These are phyloP conservation scores for Torrubiella hemipterigena DNA, from an alignment of 2,329 filamentous ascomycete genomes.

Conservation along the genomic window DNA sequence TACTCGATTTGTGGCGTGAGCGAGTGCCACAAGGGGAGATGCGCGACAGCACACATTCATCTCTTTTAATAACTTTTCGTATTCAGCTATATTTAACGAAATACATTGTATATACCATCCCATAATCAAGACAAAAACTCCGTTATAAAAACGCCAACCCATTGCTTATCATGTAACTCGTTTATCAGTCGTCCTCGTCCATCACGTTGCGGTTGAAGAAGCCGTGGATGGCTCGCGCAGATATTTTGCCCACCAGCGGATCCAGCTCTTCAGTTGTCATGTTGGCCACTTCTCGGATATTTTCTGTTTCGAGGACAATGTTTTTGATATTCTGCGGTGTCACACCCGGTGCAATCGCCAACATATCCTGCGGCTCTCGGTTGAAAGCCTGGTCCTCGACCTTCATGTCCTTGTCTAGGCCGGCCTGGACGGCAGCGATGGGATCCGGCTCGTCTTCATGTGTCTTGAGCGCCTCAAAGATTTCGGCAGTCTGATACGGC, in stretches of 20 bases:
- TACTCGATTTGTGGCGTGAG: too few relatives aligned
- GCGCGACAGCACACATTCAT: too few relatives aligned
- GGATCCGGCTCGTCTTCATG: constrained; percentile 86
- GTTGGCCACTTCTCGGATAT: constrained; percentile 73
- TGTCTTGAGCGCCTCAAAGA: constrained; percentile 87
- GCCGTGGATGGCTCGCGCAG: constrained; percentile 59
- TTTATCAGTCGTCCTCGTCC: constrained; percentile 32
- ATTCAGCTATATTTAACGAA: too few relatives aligned
- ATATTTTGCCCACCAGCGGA: constrained; percentile 64
- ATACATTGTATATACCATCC: too few relatives aligned
- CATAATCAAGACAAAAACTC: too few relatives aligned
- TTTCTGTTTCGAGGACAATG: constrained; percentile 61
- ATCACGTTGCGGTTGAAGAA: constrained; percentile 66
- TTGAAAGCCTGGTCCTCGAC: constrained; percentile 66
- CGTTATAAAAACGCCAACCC: too few relatives aligned
- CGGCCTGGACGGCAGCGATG: constrained; percentile 70
- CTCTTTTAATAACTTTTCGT: too few relatives aligned
- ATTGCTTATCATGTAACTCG: not conserved
- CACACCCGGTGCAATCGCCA: constrained; percentile 73
- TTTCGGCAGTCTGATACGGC: constrained; percentile 93
- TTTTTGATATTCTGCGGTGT: constrained; percentile 66
- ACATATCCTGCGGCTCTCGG: constrained; percentile 80
- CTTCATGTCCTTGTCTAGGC: constrained; percentile 46
- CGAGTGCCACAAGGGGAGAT: too few relatives aligned
- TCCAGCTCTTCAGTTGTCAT: constrained; percentile 65